phyloP scores from a whole-genome alignment of 306 rosid species.

The Ammopiptanthus mongolicus region DNA sequence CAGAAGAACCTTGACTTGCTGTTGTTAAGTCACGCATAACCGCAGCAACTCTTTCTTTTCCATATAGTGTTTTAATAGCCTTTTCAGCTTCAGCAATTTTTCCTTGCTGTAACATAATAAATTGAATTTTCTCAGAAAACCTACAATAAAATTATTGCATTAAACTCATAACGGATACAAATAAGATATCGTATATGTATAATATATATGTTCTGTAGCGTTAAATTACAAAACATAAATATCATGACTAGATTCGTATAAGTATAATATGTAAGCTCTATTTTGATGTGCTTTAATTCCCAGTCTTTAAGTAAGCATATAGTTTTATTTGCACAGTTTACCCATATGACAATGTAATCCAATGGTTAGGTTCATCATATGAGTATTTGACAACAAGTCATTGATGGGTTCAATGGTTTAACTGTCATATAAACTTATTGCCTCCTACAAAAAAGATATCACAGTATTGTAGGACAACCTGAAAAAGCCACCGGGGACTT shows the following conservation, averaged over 20 bases:
- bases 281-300: neutral
- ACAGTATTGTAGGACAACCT: slow-evolving; percentile 47
- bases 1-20: slow-evolving; percentile 73
- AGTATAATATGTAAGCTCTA: neutral
- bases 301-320: neutral
- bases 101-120: slow-evolving; percentile 72
- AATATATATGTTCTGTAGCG: neutral
- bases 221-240: neutral
- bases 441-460: slow-evolving; percentile 10
- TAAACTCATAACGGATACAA: neutral
- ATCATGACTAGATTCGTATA: neutral
- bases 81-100: slow-evolving; percentile 76
- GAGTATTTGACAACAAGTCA: neutral
- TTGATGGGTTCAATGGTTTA: slow-evolving; percentile 7
- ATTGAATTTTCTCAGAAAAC: slow-evolving; percentile 15
- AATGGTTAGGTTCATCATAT: neutral
- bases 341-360: neutral
- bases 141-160: slow-evolving; percentile 7
- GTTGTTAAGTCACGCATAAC: slow-evolving; percentile 60
- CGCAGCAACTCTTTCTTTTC: slow-evolving; percentile 75
- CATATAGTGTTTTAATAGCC: slow-evolving; percentile 58
- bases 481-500: slow-evolving; percentile 97
- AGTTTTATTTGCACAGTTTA: neutral
- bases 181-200: neutral
- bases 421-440: neutral